A percentile compares a stretch with the other conserved stretches of the same genome.
Evolutionary conservation across 768 basidiomycete species (phyloP).

Genomic region (Infundibulicybe gibba): DNA sequence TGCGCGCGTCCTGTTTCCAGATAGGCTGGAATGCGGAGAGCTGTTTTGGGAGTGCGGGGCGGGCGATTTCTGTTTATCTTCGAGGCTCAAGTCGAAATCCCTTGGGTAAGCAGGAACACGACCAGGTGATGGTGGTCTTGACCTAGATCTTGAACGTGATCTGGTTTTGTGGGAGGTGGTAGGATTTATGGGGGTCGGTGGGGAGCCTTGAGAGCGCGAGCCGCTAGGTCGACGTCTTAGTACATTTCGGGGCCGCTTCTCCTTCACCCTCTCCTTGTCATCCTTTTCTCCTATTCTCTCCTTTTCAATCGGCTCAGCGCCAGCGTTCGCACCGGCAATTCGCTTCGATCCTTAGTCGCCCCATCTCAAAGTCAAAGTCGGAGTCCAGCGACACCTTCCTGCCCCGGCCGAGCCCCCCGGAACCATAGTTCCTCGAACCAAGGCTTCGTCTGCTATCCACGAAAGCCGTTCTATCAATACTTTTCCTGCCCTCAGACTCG

Average conservation of each 20-base stretch:
- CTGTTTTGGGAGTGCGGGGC: too few relatives aligned
- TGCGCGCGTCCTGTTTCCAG: neutral
- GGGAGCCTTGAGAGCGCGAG: neutral
- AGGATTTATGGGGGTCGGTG: too few relatives aligned
- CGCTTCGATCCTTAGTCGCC: too few relatives aligned
- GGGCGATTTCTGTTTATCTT: too few relatives aligned
- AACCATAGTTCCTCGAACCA: neutral
- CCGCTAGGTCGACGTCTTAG: slow-evolving; percentile 4
- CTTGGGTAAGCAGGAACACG: too few relatives aligned
- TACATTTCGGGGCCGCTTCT: slow-evolving; percentile 8
- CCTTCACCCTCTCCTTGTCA: slow-evolving; percentile 1
- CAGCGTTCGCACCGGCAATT: neutral
- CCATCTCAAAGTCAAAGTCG: too few relatives aligned
- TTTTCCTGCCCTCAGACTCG: slow-evolving; percentile 12
- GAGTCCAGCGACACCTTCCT: too few relatives aligned
- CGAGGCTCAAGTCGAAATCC: too few relatives aligned
- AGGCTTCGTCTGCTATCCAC: slow-evolving; percentile 2
- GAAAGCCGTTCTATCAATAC: neutral
- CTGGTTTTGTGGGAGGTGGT: too few relatives aligned
- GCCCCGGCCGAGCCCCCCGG: neutral
- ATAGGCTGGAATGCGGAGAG: too few relatives aligned
- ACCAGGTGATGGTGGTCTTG: too few relatives aligned
- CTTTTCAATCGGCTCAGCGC: neutral
- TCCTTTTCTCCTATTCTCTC: neutral
- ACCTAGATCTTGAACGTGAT: too few relatives aligned